phyloP scores from a whole-genome alignment of 768 basidiomycete genomes.

The Candolleomyces efflorescens region DNA sequence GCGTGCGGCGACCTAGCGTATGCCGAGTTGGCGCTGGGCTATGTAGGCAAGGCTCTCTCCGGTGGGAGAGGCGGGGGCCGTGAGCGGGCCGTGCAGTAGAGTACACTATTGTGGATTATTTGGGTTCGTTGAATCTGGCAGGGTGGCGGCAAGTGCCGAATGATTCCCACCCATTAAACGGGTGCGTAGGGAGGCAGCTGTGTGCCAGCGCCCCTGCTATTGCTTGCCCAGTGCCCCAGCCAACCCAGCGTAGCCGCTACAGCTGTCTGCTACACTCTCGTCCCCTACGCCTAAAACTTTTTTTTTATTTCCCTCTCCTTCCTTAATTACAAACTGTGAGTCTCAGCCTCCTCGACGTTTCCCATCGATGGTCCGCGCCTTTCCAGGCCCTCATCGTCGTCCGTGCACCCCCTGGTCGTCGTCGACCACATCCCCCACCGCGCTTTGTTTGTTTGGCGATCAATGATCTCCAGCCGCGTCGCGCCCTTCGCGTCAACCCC shows the following conservation, averaged over 20 bases:
- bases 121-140: too few species aligned
- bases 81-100: too few species aligned
- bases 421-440: not conserved
- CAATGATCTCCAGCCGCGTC: constrained; percentile 2
- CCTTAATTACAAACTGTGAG: constrained; percentile 1
- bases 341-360: not conserved
- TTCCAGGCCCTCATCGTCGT: constrained; percentile 7
- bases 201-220: too few species aligned
- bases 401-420: not conserved
- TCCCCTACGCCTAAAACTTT: not conserved
- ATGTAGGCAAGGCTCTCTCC: too few species aligned
- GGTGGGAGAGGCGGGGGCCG: too few species aligned
- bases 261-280: not conserved
- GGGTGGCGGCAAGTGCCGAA: too few species aligned
- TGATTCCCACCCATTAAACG: too few species aligned
- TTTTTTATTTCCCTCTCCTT: not conserved
- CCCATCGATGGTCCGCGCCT: not conserved
- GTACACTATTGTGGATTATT: too few species aligned
- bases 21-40: too few species aligned
- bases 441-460: constrained; percentile 7
- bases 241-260: not conserved
- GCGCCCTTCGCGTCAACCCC: not conserved
- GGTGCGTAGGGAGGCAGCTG: too few species aligned
- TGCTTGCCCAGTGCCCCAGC: not conserved
- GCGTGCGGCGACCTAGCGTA: too few species aligned